Evolutionary conservation across 352 stramenopile species (phyloP).

Genomic region (Peronospora farinosa): DNA sequence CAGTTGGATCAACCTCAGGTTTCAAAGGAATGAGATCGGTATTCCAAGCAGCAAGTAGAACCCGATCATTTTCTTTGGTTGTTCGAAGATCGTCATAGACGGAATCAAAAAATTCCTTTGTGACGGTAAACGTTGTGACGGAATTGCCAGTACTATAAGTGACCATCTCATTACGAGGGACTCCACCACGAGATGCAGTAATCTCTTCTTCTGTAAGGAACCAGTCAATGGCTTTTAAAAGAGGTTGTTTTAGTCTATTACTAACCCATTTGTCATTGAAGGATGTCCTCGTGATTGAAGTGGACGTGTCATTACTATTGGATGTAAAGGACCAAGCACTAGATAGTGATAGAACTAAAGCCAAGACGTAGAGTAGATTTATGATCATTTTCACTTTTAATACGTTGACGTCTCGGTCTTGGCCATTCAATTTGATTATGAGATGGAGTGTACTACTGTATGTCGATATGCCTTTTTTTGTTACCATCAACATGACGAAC

Average conservation of each 20-base stretch:
- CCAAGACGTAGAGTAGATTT: too few relatives aligned
- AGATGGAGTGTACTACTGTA: too few relatives aligned
- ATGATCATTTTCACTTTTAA: too few relatives aligned
- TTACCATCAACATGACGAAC: too few relatives aligned
- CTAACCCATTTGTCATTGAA: too few relatives aligned
- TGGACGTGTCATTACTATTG: too few relatives aligned
- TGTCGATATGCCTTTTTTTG: too few relatives aligned
- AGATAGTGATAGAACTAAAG: too few relatives aligned
- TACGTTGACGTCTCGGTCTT: too few relatives aligned
- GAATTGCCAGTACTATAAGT: not conserved
- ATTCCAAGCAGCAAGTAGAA: not conserved
- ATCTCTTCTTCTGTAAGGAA: conserved; percentile 2
- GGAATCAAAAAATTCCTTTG: conserved; percentile 2
- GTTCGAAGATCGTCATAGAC: not conserved
- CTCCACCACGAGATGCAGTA: not conserved
- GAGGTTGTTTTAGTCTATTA: not conserved
- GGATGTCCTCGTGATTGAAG: too few relatives aligned
- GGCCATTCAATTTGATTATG: too few relatives aligned
- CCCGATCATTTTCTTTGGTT: not conserved
- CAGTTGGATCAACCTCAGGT: not conserved
- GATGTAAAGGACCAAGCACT: too few relatives aligned
- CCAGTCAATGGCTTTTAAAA: not conserved
- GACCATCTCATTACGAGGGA: not conserved
- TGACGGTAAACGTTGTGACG: not conserved
- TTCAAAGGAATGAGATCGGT: not conserved